Base-by-base conservation (phyloP, 148 eudicot genomes). In the Amaranthus hypochondriacus region DNA sequence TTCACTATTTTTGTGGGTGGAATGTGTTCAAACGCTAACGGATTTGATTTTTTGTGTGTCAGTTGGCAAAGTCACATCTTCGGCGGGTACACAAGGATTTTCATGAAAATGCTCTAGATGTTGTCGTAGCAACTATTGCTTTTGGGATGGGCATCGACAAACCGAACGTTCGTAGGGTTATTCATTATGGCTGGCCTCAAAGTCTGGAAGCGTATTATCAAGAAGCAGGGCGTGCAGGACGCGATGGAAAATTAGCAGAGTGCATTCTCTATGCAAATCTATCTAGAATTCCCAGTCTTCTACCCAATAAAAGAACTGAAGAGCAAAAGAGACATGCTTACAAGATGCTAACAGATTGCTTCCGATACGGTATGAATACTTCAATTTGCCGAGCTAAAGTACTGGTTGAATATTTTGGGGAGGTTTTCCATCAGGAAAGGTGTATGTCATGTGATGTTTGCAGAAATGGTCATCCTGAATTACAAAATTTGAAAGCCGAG, bases 101-200 rank as follows among this genome's bases (percentile, higher is more conserved):
- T 70, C 98, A 93, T 68, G 95, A 87, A 57, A 82, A 88, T 67
- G 62, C 78, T 9, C n/a, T 93, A 59, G 83, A 91, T 82, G 91
- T 92, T 44, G 90, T 92, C 66, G 96, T 92, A 47, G 97, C 97
- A 51, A 92, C 97, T 39, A 84, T 92, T 84, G 97, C 97, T 68
- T 92, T 92, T 77, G 97, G 97, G 54, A 92, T 92, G 97, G 97
- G 97, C 52, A 92, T 92, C 71, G 97, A 92, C 78, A 92, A 92
- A 84, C 84, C 62, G 51, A 92, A 90, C 56, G 97, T 92, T 54
- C 81, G 96, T 66, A 88, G 93, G 78, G 90, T 92, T 43, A 82
- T 92, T 65, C 97, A 92, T 78, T 92, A 92, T 83, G 97, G 97
- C 49, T 92, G 96, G 93, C 97, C 97, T 68, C 97, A 93, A 87